Base-by-base conservation (phyloP, 2,329 filamentous ascomycete genomes). In the Colletotrichum sp. region DNA sequence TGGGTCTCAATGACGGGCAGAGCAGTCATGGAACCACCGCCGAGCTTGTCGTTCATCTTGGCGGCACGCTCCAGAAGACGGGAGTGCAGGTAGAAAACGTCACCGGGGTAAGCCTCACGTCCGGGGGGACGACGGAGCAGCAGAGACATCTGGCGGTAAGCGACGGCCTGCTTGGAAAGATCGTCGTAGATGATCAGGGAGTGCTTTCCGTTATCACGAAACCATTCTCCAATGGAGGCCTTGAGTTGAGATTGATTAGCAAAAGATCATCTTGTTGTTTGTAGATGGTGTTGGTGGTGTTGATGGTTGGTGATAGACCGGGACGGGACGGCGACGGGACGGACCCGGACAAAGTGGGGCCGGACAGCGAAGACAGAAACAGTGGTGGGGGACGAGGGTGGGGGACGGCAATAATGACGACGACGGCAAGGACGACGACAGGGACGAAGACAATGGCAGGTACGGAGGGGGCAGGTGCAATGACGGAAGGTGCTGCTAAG, bases 11-110 rank as follows among this genome's bases (percentile, higher is more conserved):
- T 99, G 89, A 99, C 87, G 86, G 97, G 97, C 79, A 99, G 94
- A 81, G 97, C 96, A 88, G 97, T 99, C 89, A 99, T 92, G 82
- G 96, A 99, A 87, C 97, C 97, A 89, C 95, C 95, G 85, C 96
- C 96, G 86, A 94, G 95, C 90, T 95, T 96, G 88, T 96, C 91
- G 93, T 94, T 98, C 93, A 99, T 95, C 95, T 99, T 99, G 90
- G 97, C 97, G 78, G 97, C 95, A 94, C 97, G 97, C 93, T 99
- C 97, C 81, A 99, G 93, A 78, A 99, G 95, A 94, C 97, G 96
- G 83, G 97, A 98, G 94, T 98, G 96, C 83, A 98, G 95, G 91
- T 98, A 98, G 94, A 98, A 98, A 82, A 99, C 96, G 84, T 99
- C 96, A 92, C 97, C 97, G 84, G 97, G 97, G 92, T 98, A 99